Base-by-base conservation (phyloP, 805 yeast species). In the Starmerella scarabaei region DNA sequence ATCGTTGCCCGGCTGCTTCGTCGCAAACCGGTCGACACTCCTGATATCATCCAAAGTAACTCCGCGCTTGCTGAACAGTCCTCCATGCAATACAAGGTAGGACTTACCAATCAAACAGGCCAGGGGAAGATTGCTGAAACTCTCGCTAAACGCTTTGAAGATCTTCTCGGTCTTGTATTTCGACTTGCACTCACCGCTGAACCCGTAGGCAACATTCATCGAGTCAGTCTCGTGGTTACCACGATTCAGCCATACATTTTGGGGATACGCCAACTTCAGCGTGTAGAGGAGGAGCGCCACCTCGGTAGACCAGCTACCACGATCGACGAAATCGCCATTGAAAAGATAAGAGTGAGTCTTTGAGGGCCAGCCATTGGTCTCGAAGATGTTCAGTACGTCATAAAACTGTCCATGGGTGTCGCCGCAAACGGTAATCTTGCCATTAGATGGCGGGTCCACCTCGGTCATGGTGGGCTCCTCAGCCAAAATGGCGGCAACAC, bases 241-340 rank as follows among this genome's bases (percentile, higher is more conserved):
- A 56, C 98, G 71, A 62, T 91, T 91, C 45, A 91, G 59, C 61
- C 63, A 85, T 33, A 88, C 59, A 33, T 70, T 67, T 2, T 63
- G 54, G 14, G 98, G 98, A 53, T 70, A 79, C 26, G 79, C 60
- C 27, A 85, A 65, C 62, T 91, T 91, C 59, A 82, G 70, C 11
- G 77, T 68, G 58, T 81, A 85, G 32, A 83, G 68, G 23, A 80
- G 65, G 35, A 91, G 63, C 2, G 95, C 95, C 35, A 91, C 94
- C 58, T 91, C 98, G 56, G 94, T 82, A 3, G 96, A 84, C 97
- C 98, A 88, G 15, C 94, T 81, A 5, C 98, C 98, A 55, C 98
- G 71, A 59, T 91, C 98, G 3, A 91, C 98, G 62, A 91, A 88
- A 62, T 91, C 98, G 33, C 98, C 98, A 55, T 91, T 91, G 66